These are phyloP conservation scores for Calonectria fujianensis DNA, from an alignment of 2,329 filamentous ascomycete species.

Conservation along the genomic window DNA sequence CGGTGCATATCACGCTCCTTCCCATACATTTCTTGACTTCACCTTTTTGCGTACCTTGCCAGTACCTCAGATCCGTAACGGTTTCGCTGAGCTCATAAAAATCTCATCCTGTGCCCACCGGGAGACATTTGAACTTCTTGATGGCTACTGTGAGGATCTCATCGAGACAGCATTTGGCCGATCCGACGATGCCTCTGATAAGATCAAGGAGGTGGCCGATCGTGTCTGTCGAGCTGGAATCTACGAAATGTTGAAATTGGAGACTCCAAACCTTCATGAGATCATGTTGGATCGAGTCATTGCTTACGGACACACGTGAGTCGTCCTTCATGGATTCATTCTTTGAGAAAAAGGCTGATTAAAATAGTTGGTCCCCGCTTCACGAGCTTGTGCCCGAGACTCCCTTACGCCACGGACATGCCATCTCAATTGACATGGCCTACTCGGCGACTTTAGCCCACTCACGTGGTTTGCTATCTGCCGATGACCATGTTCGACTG, in stretches of 20 bases:
- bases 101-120: conserved; percentile 82
- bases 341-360: not conserved
- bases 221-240: conserved; percentile 82
- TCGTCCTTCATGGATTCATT: conserved; percentile 18
- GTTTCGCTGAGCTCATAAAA: conserved; percentile 85
- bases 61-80: conserved; percentile 81
- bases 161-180: conserved; percentile 80
- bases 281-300: conserved; percentile 83
- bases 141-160: conserved; percentile 81
- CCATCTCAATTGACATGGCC: conserved; percentile 85
- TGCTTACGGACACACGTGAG: conserved; percentile 82
- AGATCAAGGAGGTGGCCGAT: conserved; percentile 78
- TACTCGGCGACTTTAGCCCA: conserved; percentile 82
- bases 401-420: conserved; percentile 82
- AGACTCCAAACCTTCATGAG: conserved; percentile 84
- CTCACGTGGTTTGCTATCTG: conserved; percentile 75
- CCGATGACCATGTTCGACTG: conserved; percentile 76
- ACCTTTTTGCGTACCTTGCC: conserved; percentile 82
- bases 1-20: conserved; percentile 82
- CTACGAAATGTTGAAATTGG: conserved; percentile 83
- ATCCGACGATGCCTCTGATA: conserved; percentile 71
- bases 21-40: conserved; percentile 84
- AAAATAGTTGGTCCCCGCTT: conserved; percentile 78
- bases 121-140: conserved; percentile 79
- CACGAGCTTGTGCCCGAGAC: conserved; percentile 82